Evolutionary conservation across 2,329 filamentous ascomycete species (phyloP), one percentile per base, ranked within the genome.

Genomic region (Botryotinia narcissicola): DNA sequence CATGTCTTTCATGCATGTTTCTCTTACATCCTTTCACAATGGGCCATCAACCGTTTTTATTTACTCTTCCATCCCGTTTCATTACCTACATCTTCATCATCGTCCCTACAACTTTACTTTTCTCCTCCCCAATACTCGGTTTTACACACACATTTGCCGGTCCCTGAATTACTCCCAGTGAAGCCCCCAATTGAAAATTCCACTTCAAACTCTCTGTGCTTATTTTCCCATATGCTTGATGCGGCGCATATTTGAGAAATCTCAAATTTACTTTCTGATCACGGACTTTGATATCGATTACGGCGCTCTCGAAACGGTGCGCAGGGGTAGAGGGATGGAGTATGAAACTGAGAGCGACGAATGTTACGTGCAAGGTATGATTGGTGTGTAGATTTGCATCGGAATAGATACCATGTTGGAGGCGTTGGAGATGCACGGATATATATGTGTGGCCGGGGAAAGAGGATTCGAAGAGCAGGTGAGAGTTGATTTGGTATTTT

Each of bases 211-310:
- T 75, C 16, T 75, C 74, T 14, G 72, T 72, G 44, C 74, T 76
- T n/a, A 77, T 77, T 20, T 74, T 70, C 7, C 76, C 76, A 69
- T 83, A 86, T 68, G 86, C 83, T 29, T 86, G 79, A 77, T 87
- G 85, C 16, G 85, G 85, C 7, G 85, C 85, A 77, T 86, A 85
- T 79, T 84, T 84, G 29, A 87, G 78, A 64, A 87, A 85, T 32
- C 35, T 68, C n/a, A 68, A 32, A 12, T 57, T 22, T 4, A 18
- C 16, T 9, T 1, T 64, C 25, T 82, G 4, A 83, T 78, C 6
- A 81, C 81, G 42, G 12, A 67, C 42, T 48, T 68, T 35, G 35
- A 72, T 59, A n/a, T 66, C 35, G 35, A 72, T 61, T 4, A 46
- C 22, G 3, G 71, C 71, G n/a, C 46, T 51, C n/a, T 72, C 62